Percentiles rank a stretch among this genome's conserved stretches.
Conservation (phyloP, 306 rosid species). For the Cercis canadensis region DNA sequence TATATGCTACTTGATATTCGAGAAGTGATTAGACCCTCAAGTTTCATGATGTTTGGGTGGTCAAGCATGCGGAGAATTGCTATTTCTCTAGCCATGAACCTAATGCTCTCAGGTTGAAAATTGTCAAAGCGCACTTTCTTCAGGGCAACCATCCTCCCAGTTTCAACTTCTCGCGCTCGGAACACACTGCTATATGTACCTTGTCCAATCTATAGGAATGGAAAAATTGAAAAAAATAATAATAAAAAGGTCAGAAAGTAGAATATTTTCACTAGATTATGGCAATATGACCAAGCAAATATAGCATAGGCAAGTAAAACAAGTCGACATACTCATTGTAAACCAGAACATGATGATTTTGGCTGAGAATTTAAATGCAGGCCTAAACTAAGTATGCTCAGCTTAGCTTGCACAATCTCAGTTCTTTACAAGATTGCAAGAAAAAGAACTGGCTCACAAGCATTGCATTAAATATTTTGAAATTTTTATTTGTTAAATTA, state of each 20-base stretch:
- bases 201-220: constrained; percentile 79
- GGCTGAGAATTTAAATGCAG: neutral
- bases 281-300: constrained; percentile 19
- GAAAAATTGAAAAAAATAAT: neutral
- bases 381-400: neutral
- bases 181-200: constrained; percentile 99
- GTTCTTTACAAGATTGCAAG: no score
- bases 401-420: no score
- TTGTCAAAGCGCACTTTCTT: constrained; percentile 96
- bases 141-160: constrained; percentile 82
- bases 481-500: no score
- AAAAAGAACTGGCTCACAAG: no score
- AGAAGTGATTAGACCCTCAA: constrained; percentile 90
- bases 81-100: constrained; percentile 97
- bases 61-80: constrained; percentile 88
- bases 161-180: constrained; percentile 82
- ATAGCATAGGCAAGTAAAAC: constrained; percentile 1
- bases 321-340: constrained; percentile 25
- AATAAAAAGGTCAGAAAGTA: neutral
- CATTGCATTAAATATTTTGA: no score
- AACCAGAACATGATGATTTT: neutral
- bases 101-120: constrained; percentile 87
- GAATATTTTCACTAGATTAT: constrained; percentile 12
- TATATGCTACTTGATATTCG: constrained; percentile 78
- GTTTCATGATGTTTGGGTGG: constrained; percentile 94